Conservation (phyloP, 352 stramenopile genomes). For the Pythium apleroticum region DNA sequence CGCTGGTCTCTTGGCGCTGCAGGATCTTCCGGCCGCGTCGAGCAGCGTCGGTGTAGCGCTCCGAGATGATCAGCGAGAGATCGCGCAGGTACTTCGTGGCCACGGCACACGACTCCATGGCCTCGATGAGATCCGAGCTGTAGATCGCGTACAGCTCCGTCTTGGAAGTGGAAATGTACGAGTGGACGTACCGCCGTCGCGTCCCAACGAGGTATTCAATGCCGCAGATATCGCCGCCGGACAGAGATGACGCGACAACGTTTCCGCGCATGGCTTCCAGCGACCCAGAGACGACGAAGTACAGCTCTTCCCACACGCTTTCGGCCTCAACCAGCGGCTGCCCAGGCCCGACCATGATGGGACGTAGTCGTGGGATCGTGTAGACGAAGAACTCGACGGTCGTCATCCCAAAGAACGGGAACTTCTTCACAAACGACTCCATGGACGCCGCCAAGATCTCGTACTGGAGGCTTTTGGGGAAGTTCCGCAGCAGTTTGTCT, state of each 20-base stretch:
- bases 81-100: constrained; percentile 69
- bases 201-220: constrained; percentile 69
- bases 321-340: constrained; percentile 72
- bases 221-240: constrained; percentile 67
- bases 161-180: constrained; percentile 62
- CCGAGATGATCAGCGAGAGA: constrained; percentile 52
- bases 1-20: constrained; percentile 30
- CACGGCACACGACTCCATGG: constrained; percentile 61
- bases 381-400: constrained; percentile 80
- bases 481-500: constrained; percentile 57
- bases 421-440: constrained; percentile 74
- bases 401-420: constrained; percentile 72
- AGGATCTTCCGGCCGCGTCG: constrained; percentile 38
- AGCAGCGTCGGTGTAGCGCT: constrained; percentile 63
- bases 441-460: constrained; percentile 78
- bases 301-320: constrained; percentile 81
- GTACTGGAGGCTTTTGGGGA: constrained; percentile 72
- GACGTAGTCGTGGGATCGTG: constrained; percentile 54
- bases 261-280: constrained; percentile 65
- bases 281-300: constrained; percentile 61
- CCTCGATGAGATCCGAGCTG: constrained; percentile 52
- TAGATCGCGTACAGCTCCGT: constrained; percentile 72
- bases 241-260: constrained; percentile 55
- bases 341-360: constrained; percentile 55
- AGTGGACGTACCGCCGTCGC: constrained; percentile 60